Percentiles rank a stretch among this genome's conserved stretches.
Conservation (phyloP, 2,329 filamentous ascomycete genomes). For the Colletotrichum lentis region DNA sequence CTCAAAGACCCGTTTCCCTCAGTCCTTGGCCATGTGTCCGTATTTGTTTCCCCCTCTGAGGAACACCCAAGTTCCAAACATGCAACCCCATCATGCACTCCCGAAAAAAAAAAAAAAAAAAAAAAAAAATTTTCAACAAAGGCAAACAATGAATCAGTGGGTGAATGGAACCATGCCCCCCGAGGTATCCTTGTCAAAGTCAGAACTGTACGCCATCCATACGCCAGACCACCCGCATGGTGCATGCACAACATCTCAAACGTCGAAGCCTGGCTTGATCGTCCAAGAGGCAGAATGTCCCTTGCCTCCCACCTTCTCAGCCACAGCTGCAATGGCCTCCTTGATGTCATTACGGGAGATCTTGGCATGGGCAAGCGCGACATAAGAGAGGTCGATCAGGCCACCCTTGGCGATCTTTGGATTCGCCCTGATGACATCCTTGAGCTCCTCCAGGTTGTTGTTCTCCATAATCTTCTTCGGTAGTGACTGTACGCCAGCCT, state of each 20-base stretch:
- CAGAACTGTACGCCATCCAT: constrained; percentile 30
- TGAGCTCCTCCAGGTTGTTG: constrained; percentile 49
- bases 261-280: constrained; percentile 23
- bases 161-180: constrained; percentile 5
- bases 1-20: neutral
- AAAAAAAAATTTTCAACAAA: constrained; percentile 19
- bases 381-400: constrained; percentile 35
- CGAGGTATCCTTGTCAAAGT: constrained; percentile 31
- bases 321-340: constrained; percentile 31
- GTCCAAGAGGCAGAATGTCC: constrained; percentile 24
- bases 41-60: neutral
- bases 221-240: neutral
- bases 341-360: constrained; percentile 37
- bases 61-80: neutral
- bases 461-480: constrained; percentile 43
- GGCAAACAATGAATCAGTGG: constrained; percentile 11
- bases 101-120: too few relatives aligned
- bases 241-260: neutral
- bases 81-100: constrained; percentile 3
- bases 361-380: constrained; percentile 36
- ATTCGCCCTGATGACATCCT: constrained; percentile 48
- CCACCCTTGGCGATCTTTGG: constrained; percentile 38
- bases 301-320: constrained; percentile 28
- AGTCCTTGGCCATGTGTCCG: neutral
- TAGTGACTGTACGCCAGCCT: constrained; percentile 16